phyloP scores from a whole-genome alignment of 106 monocot genomes.

The Allium sativum region DNA sequence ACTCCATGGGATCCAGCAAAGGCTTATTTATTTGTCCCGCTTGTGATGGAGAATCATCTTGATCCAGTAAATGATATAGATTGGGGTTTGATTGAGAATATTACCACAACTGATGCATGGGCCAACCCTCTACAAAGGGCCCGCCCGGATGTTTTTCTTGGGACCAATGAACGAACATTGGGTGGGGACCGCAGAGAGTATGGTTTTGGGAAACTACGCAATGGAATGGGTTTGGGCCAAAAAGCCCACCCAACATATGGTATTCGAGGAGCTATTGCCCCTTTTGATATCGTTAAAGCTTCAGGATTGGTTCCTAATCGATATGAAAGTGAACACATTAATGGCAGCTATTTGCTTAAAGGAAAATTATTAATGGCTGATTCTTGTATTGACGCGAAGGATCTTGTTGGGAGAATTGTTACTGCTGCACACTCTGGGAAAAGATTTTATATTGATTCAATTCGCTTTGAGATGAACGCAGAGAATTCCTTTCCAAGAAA shows the following conservation, averaged over 20 bases:
- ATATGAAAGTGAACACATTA: slow-evolving; percentile 7
- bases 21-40: slow-evolving; percentile 90
- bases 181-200: slow-evolving; percentile 97
- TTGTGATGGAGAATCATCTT: slow-evolving; percentile 23
- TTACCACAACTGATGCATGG: slow-evolving; percentile 66
- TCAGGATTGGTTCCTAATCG: slow-evolving; percentile 70
- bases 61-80: slow-evolving; percentile 72
- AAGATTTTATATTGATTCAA: slow-evolving; percentile 90
- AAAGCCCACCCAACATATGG: slow-evolving; percentile 94
- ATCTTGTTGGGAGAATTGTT: slow-evolving; percentile 78
- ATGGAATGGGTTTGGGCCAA: slow-evolving; percentile 60
- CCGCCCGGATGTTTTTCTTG: slow-evolving; percentile 92
- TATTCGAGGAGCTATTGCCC: slow-evolving; percentile 87
- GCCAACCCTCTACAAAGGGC: slow-evolving; percentile 93
- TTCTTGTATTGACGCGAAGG: slow-evolving; percentile 51
- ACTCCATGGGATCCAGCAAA: slow-evolving; percentile 99
- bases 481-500: slow-evolving; percentile 95
- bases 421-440: slow-evolving; percentile 98
- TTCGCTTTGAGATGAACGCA: slow-evolving; percentile 87
- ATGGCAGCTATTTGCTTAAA: slow-evolving; percentile 15
- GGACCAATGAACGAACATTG: slow-evolving; percentile 88
- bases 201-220: slow-evolving; percentile 87
- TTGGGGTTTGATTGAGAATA: slow-evolving; percentile 60
- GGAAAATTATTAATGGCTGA: slow-evolving; percentile 78
- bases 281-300: slow-evolving; percentile 90